Conservation (phyloP, 2,329 filamentous ascomycete species). For the Scortechinia acanthostroma region DNA sequence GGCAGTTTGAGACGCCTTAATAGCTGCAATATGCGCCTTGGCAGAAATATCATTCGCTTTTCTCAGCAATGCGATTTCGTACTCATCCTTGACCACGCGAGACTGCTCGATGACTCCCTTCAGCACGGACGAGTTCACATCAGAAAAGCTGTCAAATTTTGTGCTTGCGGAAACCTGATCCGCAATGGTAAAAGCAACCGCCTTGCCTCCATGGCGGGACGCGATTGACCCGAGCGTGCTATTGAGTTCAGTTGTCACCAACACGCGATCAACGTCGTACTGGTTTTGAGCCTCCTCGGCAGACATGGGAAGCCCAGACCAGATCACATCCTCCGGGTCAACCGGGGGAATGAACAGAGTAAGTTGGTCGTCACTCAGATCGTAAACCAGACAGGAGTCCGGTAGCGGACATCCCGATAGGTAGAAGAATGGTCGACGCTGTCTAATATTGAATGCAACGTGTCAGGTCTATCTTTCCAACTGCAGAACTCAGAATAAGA, state of each 20-base stretch:
- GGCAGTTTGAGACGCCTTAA: conserved; percentile 51
- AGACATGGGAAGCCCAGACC: conserved; percentile 80
- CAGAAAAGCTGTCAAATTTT: conserved; percentile 64
- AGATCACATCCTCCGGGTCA: conserved; percentile 83
- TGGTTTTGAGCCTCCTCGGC: conserved; percentile 65
- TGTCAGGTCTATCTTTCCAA: neutral
- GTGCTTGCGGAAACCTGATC: conserved; percentile 69
- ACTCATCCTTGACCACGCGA: conserved; percentile 68
- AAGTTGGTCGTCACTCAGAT: conserved; percentile 65
- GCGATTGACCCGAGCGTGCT: conserved; percentile 52
- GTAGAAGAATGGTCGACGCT: conserved; percentile 92
- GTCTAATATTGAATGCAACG: conserved; percentile 38
- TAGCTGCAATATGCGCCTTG: conserved; percentile 57
- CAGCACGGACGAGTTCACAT: conserved; percentile 46
- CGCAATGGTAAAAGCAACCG: conserved; percentile 68
- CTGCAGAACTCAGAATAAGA: conserved; percentile 3
- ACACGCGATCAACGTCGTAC: conserved; percentile 78
- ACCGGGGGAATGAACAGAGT: conserved; percentile 88
- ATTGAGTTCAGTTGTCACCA: conserved; percentile 69
- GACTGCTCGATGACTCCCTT: conserved; percentile 62
- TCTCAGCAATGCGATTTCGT: conserved; percentile 66
- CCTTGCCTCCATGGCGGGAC: conserved; percentile 16
- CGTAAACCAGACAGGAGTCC: conserved; percentile 76
- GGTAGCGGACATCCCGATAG: conserved; percentile 76
- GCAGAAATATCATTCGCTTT: conserved; percentile 67